Base-by-base conservation (phyloP, 2,329 filamentous ascomycete species). In the Alternaria sp. region DNA sequence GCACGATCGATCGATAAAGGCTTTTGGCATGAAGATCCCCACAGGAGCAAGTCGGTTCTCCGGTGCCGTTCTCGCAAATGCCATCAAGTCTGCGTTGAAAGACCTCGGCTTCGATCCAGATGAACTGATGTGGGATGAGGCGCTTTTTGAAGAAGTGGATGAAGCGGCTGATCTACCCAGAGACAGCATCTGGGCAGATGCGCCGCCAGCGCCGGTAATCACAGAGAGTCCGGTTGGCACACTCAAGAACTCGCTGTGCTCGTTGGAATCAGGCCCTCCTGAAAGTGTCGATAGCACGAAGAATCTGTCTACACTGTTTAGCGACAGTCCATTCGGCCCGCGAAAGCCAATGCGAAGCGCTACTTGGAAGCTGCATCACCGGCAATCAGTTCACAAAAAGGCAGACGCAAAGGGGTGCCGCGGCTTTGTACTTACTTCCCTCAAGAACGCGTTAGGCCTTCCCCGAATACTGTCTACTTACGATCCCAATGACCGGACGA, bases 101-200 rank as follows among this genome's bases (percentile, higher is more conserved):
- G 73, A 75, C 6, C 64, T 80, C 1, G 73, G 71, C 10, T 81
- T 77, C 45, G 62, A 71, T 26, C 73, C 79, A 55, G 61, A 81
- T 57, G 78, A 80, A 50, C 57, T 71, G n/a, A 80, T 81, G 78
- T 81, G 79, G 79, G 79, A 81, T 28, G 78, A 80, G 49, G 75
- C 74, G 1, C 64, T 80, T 1, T 81, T 81, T 36, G 77, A 81
- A 63, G 78, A 81, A 53, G 56, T 77, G 8, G 70, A 72, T 21
- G 73, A 78, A 8, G 47, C 50, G 7, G 65, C 52, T 8, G 69
- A 74, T 17, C 57, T 74, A 9, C 71, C 71, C 15, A 58, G 56
- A 5, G 69, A 79, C 52, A 81, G 73, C 47, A 81, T 81, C 10
- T 81, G 79, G 79, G 65, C 72, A 6, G 72, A 79, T 47, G 63